These are phyloP conservation scores for Aureobasidium pullulans DNA, from an alignment of 2,329 filamentous ascomycete genomes.

Conservation along the genomic window DNA sequence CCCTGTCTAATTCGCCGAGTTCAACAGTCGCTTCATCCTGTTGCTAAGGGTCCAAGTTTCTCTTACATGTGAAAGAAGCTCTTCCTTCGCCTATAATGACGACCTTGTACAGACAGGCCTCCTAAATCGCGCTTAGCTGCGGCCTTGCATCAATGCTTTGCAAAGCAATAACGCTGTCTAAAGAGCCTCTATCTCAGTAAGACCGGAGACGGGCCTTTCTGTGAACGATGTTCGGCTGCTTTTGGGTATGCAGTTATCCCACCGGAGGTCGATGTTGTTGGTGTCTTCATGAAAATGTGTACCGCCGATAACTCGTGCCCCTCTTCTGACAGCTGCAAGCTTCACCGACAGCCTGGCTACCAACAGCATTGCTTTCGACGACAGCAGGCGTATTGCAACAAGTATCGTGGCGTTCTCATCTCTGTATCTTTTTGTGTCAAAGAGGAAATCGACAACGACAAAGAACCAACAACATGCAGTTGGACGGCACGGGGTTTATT, in stretches of 20 bases:
- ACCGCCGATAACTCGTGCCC: background rate
- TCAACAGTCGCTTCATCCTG: background rate
- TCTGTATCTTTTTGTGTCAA: background rate
- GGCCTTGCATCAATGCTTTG: background rate
- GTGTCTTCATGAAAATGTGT: background rate
- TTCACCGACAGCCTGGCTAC: background rate
- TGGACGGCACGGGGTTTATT: background rate
- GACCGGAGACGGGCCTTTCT: background rate
- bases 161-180: background rate
- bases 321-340: background rate
- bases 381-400: background rate
- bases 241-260: slow-evolving; percentile 4
- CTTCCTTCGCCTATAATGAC: background rate
- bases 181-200: background rate
- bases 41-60: background rate
- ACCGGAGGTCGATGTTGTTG: background rate
- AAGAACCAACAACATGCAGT: background rate
- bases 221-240: background rate
- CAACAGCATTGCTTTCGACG: background rate
- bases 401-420: background rate
- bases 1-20: slow-evolving; percentile 6
- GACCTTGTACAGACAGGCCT: background rate
- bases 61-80: background rate
- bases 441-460: background rate
- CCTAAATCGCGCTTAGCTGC: background rate